phyloP scores from a whole-genome alignment of 441 rosid genomes.

The Eruca vesicaria region DNA sequence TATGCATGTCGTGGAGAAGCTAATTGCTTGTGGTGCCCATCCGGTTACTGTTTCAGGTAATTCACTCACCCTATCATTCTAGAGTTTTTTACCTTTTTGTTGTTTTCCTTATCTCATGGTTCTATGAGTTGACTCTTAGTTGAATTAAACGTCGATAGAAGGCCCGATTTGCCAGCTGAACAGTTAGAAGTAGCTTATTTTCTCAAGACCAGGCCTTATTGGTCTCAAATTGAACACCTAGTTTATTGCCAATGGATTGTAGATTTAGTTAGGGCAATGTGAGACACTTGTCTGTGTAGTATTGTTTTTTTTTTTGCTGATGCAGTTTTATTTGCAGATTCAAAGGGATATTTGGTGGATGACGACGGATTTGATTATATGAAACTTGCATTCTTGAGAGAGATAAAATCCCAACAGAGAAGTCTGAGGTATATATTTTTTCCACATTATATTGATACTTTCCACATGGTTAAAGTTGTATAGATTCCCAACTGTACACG shows the following conservation, averaged over 20 bases:
- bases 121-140: not conserved
- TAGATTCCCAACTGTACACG: conserved; percentile 16
- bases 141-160: not conserved
- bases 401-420: conserved; percentile 93
- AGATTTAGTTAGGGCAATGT: not conserved
- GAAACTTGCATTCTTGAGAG: conserved; percentile 94
- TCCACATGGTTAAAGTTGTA: not conserved
- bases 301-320: conserved; percentile 19
- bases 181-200: not conserved
- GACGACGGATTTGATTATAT: conserved; percentile 97
- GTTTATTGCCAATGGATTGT: not conserved
- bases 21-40: conserved; percentile 91
- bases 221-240: not conserved
- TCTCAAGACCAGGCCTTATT: not conserved
- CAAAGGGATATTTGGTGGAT: conserved; percentile 95
- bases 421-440: conserved; percentile 68
- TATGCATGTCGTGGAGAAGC: conserved; percentile 97
- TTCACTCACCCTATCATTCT: conserved; percentile 19
- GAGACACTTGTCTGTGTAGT: conserved; percentile 14
- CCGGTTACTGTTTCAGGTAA: conserved; percentile 92
- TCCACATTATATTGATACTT: conserved; percentile 1
- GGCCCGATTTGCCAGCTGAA: not conserved
- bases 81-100: not conserved
- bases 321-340: conserved; percentile 49
- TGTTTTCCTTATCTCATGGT: conserved; percentile 3